Base-by-base conservation (phyloP, 108 stramenopile species). In the Nitzschia sp. region DNA sequence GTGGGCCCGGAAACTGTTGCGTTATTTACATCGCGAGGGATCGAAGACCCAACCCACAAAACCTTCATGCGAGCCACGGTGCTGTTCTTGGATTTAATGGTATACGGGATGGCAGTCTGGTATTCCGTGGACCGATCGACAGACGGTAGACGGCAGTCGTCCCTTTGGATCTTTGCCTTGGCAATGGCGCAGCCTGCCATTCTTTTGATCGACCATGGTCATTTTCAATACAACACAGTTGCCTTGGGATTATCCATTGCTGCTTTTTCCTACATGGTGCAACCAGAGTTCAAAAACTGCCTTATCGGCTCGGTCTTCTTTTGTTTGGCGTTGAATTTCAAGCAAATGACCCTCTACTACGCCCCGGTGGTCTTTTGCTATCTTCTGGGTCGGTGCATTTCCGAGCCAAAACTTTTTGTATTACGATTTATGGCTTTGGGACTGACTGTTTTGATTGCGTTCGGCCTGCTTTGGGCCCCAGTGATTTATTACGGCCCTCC, bases 341-440 rank as follows among this genome's bases (percentile, higher is more conserved):
- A 98, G 76, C 97, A 98, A 76, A 98, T 97, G 95, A 84, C 91
- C 23, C 79, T 98, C 11, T 98, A 96, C 74, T 95, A 93, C 75
- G 94, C 96, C 11, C 97, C 97, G 0, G 94, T 83, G 9, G 87
- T 98, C 9, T 96, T 96, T 79, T 83, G 78, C 35, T 90, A 83
- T 56, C 83, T 96, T 21, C 67, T 96, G 35, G 94, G 92, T 36
- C 81, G 88, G 35, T 95, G 93, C 66, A 66, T 75, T 44, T 56
- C 72, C n/a, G 16, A 35, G 30, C 47, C 52, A 25, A 58, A 45
- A 13, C 22, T 16, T 21, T 54, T 72, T 33, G 17, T 45, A 21
- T 31, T 38, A 1, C 69, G 75, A 34, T 84, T 91, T 53, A n/a
- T 68, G 19, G 52, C 58, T 8, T 73, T 96, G 31, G 96, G 94